A percentile compares a stretch with the other conserved stretches of the same genome.
phyloP scores from a whole-genome alignment of 306 rosid species.

The Bauhinia variegata region DNA sequence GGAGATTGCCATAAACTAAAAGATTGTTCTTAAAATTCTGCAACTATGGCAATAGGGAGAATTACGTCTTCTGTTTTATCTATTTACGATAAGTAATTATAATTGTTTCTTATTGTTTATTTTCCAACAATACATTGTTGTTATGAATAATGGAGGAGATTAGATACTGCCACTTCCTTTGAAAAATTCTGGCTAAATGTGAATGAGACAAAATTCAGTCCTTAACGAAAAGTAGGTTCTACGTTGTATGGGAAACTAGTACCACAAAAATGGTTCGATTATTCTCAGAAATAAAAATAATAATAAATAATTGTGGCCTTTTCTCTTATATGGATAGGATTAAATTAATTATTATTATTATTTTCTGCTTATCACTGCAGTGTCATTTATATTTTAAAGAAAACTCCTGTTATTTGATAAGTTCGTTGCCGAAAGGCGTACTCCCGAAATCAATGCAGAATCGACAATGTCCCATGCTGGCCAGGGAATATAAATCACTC shows the following conservation, averaged over 20 bases:
- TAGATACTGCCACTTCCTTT: neutral
- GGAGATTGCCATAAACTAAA: too few relatives aligned
- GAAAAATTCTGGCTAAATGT: neutral
- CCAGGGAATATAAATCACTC: slow-evolving; percentile 76
- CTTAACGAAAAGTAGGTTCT: slow-evolving; percentile 3
- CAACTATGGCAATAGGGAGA: too few relatives aligned
- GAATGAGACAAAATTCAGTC: slow-evolving; percentile 16
- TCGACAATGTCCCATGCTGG: slow-evolving; percentile 51
- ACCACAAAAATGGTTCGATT: neutral
- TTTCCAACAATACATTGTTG: too few relatives aligned
- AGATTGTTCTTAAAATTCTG: too few relatives aligned
- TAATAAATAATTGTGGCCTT: neutral
- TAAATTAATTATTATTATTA: too few relatives aligned
- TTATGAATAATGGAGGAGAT: neutral
- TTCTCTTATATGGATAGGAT: too few relatives aligned
- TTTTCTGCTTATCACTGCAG: neutral
- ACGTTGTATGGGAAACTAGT: slow-evolving; percentile 16
- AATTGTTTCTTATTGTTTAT: too few relatives aligned
- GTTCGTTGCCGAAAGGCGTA: slow-evolving; percentile 45
- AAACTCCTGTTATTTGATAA: slow-evolving; percentile 23
- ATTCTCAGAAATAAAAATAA: neutral
- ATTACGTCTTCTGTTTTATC: too few relatives aligned
- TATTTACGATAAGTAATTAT: too few relatives aligned
- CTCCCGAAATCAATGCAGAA: slow-evolving; percentile 50
- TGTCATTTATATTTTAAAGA: slow-evolving; percentile 6